Percentiles rank a stretch among this genome's conserved stretches.
These are phyloP conservation scores for Cyclotella cryptica DNA, from an alignment of 108 stramenopile species.

Conservation along the genomic window DNA sequence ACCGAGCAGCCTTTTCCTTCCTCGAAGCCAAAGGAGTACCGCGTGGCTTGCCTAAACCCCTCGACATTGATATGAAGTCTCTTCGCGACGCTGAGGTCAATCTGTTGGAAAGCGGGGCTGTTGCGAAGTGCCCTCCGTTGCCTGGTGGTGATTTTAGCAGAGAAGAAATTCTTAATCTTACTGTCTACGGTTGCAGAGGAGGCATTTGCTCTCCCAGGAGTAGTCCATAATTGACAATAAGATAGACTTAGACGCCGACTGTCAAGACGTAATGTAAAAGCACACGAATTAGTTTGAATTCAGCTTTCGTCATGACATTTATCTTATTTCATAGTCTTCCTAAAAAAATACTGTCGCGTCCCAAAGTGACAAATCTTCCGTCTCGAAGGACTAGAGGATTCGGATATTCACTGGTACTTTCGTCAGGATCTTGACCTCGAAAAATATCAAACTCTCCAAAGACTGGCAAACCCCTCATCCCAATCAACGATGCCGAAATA, in stretches of 20 bases:
- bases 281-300: no score
- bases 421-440: not conserved
- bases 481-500: slow-evolving; percentile 69
- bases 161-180: slow-evolving; percentile 76
- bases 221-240: slow-evolving; percentile 22
- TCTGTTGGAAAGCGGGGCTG: slow-evolving; percentile 81
- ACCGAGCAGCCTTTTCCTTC: slow-evolving; percentile 87
- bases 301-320: not conserved
- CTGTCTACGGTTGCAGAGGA: slow-evolving; percentile 70
- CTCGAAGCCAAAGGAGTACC: slow-evolving; percentile 84
- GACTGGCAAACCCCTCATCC: slow-evolving; percentile 51
- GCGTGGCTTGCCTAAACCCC: slow-evolving; percentile 76
- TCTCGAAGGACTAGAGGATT: slow-evolving; percentile 8
- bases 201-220: slow-evolving; percentile 68
- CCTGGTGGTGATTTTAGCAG: slow-evolving; percentile 75
- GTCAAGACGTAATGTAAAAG: not conserved
- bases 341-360: slow-evolving; percentile 31
- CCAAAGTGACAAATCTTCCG: slow-evolving; percentile 32
- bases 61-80: slow-evolving; percentile 79
- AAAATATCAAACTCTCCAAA: slow-evolving; percentile 27
- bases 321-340: slow-evolving; percentile 13
- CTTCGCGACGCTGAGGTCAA: slow-evolving; percentile 81
- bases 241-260: not conserved
- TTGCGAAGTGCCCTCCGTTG: slow-evolving; percentile 72
- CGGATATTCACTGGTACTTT: not conserved